phyloP scores from a whole-genome alignment of 768 basidiomycete genomes.

The Mycena rosella region DNA sequence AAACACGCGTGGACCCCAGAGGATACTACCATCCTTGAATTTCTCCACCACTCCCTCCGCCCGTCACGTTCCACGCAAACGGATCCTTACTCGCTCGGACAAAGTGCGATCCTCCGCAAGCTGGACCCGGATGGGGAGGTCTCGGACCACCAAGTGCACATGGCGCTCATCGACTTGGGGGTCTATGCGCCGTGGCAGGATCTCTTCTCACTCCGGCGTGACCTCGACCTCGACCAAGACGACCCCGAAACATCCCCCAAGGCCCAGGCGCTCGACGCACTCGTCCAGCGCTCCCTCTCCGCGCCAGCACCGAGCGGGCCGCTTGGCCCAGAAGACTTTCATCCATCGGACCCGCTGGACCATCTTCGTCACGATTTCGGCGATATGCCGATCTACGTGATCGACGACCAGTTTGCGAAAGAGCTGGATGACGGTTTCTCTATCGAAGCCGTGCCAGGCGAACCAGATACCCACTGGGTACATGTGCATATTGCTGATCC shows the following conservation, averaged over 20 bases:
- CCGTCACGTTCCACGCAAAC: constrained; percentile 62
- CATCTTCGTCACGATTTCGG: constrained; percentile 90
- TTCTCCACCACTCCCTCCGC: constrained; percentile 68
- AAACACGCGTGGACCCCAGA: constrained; percentile 59
- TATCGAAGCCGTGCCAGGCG: constrained; percentile 72
- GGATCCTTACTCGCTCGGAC: constrained; percentile 70
- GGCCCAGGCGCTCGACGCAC: constrained; percentile 41
- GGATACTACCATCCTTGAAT: constrained; percentile 70
- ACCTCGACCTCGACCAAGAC: constrained; percentile 51
- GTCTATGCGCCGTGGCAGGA: constrained; percentile 88
- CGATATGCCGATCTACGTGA: constrained; percentile 81
- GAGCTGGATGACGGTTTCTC: constrained; percentile 97
- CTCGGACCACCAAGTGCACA: constrained; percentile 53
- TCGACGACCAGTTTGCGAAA: constrained; percentile 83
- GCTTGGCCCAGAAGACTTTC: constrained; percentile 74
- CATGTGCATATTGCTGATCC: constrained; percentile 97
- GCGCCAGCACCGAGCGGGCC: constrained; percentile 44
- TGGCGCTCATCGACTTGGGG: constrained; percentile 77
- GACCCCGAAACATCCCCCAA: constrained; percentile 45
- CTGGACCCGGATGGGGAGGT: constrained; percentile 56
- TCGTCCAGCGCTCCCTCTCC: constrained; percentile 46
- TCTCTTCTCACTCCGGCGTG: constrained; percentile 54
- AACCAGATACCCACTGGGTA: constrained; percentile 78
- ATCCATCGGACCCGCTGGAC: constrained; percentile 73
- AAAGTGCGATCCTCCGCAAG: constrained; percentile 69